A percentile compares a stretch with the other conserved stretches of the same genome.
phyloP scores from a whole-genome alignment of 805 yeast species.

The Lipomyces lipofer region DNA sequence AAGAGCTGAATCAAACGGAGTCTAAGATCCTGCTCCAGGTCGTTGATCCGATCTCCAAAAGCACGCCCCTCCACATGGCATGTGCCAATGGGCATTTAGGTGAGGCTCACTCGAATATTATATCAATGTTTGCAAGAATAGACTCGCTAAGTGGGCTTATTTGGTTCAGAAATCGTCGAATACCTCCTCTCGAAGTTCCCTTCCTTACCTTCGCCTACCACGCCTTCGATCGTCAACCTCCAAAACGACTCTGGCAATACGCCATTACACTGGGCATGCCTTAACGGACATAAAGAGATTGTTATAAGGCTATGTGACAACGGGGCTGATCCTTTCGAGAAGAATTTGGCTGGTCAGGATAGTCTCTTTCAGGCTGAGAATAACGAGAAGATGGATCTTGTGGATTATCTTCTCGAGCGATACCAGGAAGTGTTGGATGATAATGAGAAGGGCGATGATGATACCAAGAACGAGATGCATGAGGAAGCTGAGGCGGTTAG shows the following conservation, averaged over 20 bases:
- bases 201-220: neutral
- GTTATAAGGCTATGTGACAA: conserved; percentile 71
- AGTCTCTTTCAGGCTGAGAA: conserved; percentile 86
- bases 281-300: conserved; percentile 76
- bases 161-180: conserved; percentile 20
- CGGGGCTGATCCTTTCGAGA: conserved; percentile 78
- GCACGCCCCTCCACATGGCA: conserved; percentile 91
- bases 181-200: conserved; percentile 17
- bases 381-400: conserved; percentile 72
- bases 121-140: neutral
- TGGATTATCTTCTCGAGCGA: conserved; percentile 70
- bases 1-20: conserved; percentile 22
- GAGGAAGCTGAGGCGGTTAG: conserved; percentile 17
- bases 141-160: too few relatives aligned
- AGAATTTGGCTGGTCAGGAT: conserved; percentile 77
- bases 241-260: conserved; percentile 87
- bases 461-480: too few relatives aligned
- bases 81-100: conserved; percentile 89
- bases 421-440: conserved; percentile 60
- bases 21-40: conserved; percentile 49
- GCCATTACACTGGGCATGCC: conserved; percentile 94
- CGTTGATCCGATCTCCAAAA: conserved; percentile 61
- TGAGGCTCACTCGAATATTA: neutral
- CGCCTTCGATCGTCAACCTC: conserved; percentile 44
- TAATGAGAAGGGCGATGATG: conserved; percentile 50